Percentiles rank a stretch among this genome's conserved stretches.
phyloP scores from a whole-genome alignment of 2,329 filamentous ascomycete genomes.

The Fusarium oxysporum region DNA sequence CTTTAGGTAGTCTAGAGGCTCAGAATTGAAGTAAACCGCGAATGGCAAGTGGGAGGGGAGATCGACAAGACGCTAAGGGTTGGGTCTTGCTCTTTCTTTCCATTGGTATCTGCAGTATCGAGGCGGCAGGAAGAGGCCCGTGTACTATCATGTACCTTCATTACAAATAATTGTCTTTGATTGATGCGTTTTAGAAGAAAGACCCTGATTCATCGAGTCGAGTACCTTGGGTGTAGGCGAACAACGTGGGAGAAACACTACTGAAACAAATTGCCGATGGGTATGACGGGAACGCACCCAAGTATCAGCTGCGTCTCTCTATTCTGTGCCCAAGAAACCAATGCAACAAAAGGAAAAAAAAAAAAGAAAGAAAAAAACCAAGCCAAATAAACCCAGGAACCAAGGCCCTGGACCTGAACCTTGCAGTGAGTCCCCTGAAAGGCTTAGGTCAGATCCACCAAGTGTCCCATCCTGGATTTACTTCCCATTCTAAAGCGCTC shows the following conservation, averaged over 20 bases:
- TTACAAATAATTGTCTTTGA: constrained; percentile 1
- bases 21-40: constrained; percentile 20
- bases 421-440: constrained; percentile 8
- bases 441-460: constrained; percentile 14
- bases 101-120: constrained; percentile 35
- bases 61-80: constrained; percentile 42
- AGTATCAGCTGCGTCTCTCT: constrained; percentile 13
- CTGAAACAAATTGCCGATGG: constrained; percentile 25
- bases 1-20: neutral
- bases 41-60: constrained; percentile 33
- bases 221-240: neutral
- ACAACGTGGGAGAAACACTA: constrained; percentile 13
- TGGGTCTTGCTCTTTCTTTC: constrained; percentile 26
- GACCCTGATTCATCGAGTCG: constrained; percentile 24
- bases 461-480: constrained; percentile 16
- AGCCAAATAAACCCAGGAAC: constrained; percentile 6
- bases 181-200: constrained; percentile 15
- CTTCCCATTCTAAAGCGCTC: constrained; percentile 11
- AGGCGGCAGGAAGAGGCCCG: constrained; percentile 17
- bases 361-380: neutral
- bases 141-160: constrained; percentile 3
- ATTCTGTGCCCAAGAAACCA: constrained; percentile 8
- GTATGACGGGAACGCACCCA: constrained; percentile 1
- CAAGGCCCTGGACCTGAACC: constrained; percentile 14
- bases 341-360: neutral